phyloP scores from a whole-genome alignment of 1,284 basidiomycete genomes.

The Fomitopsis palustris region DNA sequence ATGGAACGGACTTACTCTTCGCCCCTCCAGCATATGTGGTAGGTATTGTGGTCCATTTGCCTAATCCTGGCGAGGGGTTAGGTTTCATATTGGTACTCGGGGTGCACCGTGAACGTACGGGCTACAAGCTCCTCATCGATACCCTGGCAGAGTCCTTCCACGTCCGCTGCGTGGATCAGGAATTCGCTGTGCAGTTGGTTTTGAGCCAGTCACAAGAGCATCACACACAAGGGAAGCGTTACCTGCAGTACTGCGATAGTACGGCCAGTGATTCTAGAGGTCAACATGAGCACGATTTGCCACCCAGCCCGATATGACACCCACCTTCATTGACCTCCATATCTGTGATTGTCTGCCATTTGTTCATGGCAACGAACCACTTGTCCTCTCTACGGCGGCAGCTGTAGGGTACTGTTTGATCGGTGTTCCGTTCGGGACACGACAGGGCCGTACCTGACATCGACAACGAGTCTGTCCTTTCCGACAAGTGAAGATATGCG shows the following conservation, averaged over 20 bases:
- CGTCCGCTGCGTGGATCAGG: constrained; percentile 95
- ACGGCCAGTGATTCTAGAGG: constrained; percentile 64
- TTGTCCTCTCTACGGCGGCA: constrained; percentile 76
- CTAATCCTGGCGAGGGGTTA: constrained; percentile 59
- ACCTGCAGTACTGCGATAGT: constrained; percentile 79
- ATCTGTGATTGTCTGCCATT: constrained; percentile 97
- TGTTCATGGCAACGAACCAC: constrained; percentile 99
- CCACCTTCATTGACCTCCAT: constrained; percentile 86
- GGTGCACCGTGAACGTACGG: constrained; percentile 45
- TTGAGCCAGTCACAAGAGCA: background rate
- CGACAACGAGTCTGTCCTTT: constrained; percentile 89
- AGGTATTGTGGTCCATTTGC: constrained; percentile 88
- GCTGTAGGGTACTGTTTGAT: constrained; percentile 38
- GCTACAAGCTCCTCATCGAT: constrained; percentile 90
- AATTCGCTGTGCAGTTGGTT: constrained; percentile 72
- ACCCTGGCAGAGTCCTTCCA: constrained; percentile 96
- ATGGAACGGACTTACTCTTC: constrained; percentile 54
- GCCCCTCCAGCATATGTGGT: constrained; percentile 98
- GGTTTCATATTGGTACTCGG: background rate
- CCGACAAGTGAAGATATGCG: constrained; percentile 67
- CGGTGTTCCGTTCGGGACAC: background rate
- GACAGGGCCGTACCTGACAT: constrained; percentile 72
- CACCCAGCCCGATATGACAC: background rate
- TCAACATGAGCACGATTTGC: background rate
- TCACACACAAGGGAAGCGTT: background rate